Base-by-base conservation (phyloP, 1,284 basidiomycete genomes). In the Cryptococcus depauperatus region DNA sequence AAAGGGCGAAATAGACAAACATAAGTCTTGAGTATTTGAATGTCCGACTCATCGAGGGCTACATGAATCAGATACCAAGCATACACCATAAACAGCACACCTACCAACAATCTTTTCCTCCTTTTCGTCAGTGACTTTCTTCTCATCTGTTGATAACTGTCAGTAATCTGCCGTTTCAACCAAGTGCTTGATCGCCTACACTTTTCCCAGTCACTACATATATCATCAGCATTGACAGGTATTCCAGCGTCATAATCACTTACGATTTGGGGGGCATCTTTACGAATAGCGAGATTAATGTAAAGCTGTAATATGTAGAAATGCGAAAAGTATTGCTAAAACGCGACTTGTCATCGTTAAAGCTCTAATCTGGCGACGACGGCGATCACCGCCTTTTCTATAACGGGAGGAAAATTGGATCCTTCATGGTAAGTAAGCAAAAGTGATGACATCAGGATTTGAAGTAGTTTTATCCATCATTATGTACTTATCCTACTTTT, bases 11-110 rank as follows among this genome's bases (percentile, higher is more conserved):
- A 14, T 18, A 25, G 47, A 83, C 74, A 46, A 46, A 75, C 90
- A 70, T 98, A 99, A 51, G 95, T 99, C 76, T 97, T 96, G 57
- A 99, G 80, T 52, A 99, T 93, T 72, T 98, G 93, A 48, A 99
- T 99, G 68, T 98, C 95, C 52, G 88, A 92, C 64, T 97, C 95
- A 66, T 97, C 95, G 54, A 99, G 82, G 41, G 85, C 93, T 84
- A n/a, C n/a, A n/a, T n/a, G n/a, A 41, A 45, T 50, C 18, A 14
- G 27, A 49, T 30, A 37, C 35, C 29, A 22, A 26, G n/a, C 22
- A 23, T 14, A 7, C 13, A 13, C 5, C 16, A 40, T 16, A 21
- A 30, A 29, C 22, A 27, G 10, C 16, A 18, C 10, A 26, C 82
- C 50, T 58, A 84, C 88, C 83, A 59, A 88, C 82, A 62, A 92